Percentiles rank a stretch among this genome's conserved stretches.
Evolutionary conservation across 2,329 filamentous ascomycete species (phyloP).

Genomic region (Penicillium sp.): DNA sequence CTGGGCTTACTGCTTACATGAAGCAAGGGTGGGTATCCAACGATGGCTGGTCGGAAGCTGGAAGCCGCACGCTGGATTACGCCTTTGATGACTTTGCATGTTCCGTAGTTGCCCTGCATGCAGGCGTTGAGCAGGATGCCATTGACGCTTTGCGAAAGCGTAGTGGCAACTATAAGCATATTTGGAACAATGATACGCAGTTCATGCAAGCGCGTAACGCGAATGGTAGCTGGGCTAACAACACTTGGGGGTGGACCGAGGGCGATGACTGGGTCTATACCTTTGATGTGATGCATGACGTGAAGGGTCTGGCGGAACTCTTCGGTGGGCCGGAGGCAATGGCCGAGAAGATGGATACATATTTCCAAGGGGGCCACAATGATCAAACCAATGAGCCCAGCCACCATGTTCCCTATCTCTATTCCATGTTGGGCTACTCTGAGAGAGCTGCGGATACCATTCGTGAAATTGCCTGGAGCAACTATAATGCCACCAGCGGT

Average conservation of each 20-base stretch:
- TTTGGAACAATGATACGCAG: constrained; percentile 50
- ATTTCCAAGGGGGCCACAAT: constrained; percentile 53
- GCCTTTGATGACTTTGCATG: constrained; percentile 52
- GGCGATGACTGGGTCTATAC: constrained; percentile 58
- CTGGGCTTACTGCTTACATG: constrained; percentile 52
- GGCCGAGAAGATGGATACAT: constrained; percentile 49
- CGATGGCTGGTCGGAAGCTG: constrained; percentile 54
- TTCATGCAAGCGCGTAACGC: constrained; percentile 55
- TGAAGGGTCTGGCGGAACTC: constrained; percentile 46
- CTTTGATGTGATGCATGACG: constrained; percentile 55
- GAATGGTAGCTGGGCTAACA: constrained; percentile 52
- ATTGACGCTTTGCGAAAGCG: constrained; percentile 40
- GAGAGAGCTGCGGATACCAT: constrained; percentile 44
- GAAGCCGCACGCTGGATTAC: constrained; percentile 54
- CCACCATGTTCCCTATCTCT: constrained; percentile 54
- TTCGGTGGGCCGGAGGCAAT: constrained; percentile 45
- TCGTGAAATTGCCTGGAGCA: constrained; percentile 42
- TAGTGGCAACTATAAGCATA: constrained; percentile 46
- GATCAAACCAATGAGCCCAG: constrained; percentile 55
- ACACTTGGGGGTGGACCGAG: constrained; percentile 54
- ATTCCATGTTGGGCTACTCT: constrained; percentile 49
- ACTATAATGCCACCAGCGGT: constrained; percentile 53
- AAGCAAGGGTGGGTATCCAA: constrained; percentile 53
- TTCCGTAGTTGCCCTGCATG: constrained; percentile 46
- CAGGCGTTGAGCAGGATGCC: constrained; percentile 39